These are phyloP conservation scores for Teratosphaeria pseudoeucalypti DNA, from an alignment of 2,329 filamentous ascomycete genomes.

Conservation along the genomic window DNA sequence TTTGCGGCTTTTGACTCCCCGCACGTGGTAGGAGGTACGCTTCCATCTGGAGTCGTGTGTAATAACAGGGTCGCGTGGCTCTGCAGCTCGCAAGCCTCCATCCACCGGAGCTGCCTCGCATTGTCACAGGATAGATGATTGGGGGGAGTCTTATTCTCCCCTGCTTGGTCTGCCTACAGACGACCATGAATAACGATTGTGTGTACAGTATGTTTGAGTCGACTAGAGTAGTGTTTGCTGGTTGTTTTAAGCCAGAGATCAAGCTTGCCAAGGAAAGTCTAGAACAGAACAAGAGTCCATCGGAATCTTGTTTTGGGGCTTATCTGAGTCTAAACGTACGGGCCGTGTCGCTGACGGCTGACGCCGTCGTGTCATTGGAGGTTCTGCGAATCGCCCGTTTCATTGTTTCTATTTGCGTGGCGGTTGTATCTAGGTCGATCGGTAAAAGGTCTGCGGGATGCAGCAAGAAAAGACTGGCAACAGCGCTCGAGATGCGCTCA, in stretches of 20 bases:
- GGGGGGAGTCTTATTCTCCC: no score
- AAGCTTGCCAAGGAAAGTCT: background rate
- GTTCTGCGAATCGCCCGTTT: background rate
- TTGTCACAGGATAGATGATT: no score
- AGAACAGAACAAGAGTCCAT: background rate
- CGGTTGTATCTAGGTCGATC: background rate
- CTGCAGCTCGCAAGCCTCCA: no score
- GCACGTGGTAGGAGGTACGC: no score
- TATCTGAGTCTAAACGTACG: background rate
- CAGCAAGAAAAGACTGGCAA: background rate
- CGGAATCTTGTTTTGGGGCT: background rate
- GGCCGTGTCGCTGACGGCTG: background rate
- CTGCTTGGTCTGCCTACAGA: no score
- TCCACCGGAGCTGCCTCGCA: no score
- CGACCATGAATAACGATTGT: no score
- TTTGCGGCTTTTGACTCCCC: no score
- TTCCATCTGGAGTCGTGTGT: no score
- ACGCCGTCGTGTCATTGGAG: background rate
- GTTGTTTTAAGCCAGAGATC: background rate
- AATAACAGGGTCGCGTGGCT: no score
- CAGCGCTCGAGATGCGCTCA: background rate
- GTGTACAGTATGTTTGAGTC: no score
- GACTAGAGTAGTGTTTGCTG: background rate
- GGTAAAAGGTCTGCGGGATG: background rate
- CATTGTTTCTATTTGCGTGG: background rate